These are phyloP conservation scores for Leccinum olivaceopallidum DNA, from an alignment of 768 basidiomycete genomes.

Conservation along the genomic window DNA sequence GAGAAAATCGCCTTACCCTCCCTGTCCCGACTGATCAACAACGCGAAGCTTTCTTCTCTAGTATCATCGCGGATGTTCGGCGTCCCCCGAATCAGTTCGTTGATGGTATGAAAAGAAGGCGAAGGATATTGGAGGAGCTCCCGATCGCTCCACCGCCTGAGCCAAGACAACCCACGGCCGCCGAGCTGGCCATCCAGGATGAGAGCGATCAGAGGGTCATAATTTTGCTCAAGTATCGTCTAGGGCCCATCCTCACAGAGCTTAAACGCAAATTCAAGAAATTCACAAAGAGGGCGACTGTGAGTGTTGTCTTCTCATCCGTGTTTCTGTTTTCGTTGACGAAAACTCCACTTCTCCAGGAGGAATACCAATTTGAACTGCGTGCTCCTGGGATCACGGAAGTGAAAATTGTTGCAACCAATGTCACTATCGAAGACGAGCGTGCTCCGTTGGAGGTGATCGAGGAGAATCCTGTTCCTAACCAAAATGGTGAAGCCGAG, in stretches of 20 bases:
- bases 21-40: constrained; percentile 50
- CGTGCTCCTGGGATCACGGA: constrained; percentile 27
- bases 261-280: constrained; percentile 91
- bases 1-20: constrained; percentile 74
- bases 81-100: constrained; percentile 86
- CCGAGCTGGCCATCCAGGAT: constrained; percentile 79
- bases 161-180: constrained; percentile 76
- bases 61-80: constrained; percentile 65
- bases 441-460: constrained; percentile 48
- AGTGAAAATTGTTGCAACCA: constrained; percentile 38
- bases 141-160: constrained; percentile 89
- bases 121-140: constrained; percentile 81
- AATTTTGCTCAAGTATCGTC: constrained; percentile 83
- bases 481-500: constrained; percentile 34
- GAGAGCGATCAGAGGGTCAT: constrained; percentile 79
- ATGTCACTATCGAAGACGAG: constrained; percentile 37
- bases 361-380: constrained; percentile 67
- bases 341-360: constrained; percentile 41
- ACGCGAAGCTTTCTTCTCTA: constrained; percentile 73
- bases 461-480: constrained; percentile 28
- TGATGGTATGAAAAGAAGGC: constrained; percentile 82
- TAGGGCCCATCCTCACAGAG: constrained; percentile 87
- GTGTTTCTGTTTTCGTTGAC: constrained; percentile 10
- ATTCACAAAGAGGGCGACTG: constrained; percentile 78
- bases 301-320: constrained; percentile 38